Base-by-base conservation (phyloP, 306 rosid genomes). In the Cucumis cinereus region DNA sequence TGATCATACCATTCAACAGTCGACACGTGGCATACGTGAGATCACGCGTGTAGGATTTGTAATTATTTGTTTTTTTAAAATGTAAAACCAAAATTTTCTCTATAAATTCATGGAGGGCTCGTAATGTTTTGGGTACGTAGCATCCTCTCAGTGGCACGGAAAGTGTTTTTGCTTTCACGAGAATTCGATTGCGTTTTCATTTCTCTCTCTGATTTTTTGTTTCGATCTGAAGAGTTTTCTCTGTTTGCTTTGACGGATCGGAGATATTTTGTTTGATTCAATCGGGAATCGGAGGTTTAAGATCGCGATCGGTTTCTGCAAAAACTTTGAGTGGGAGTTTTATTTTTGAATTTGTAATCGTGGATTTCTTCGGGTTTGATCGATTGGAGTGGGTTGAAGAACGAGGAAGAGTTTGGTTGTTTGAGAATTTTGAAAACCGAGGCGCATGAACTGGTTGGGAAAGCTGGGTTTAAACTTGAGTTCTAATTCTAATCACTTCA, bases 361-460 rank as follows among this genome's bases (percentile, higher is more conserved):
- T 54, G 78, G 78, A 74, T 54, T 56, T 56, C 62, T 28, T 47
- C 47, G 55, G 45, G 30, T 55, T 56, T 35, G 53, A 36, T 56
- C 67, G 33, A 9, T 58, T 55, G 53, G 78, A 22, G 67, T 30
- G 54, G 50, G 54, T 36, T 56, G 52, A 35, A 35, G 78, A 20
- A 56, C 15, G 50, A 74, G 6, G 64, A 74, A 2, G 67, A 74
- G 53, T 74, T 54, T 56, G 79, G 79, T 23, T 62, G 73, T 23
- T 77, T 28, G 62, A 50, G 79, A 49, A 47, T 41, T 57, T 63
- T 36, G 61, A 61, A 80, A 85, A 77, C 81, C 83, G 74, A 93
- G 87, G 73, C 86, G 99, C 88, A 95, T 92, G 99, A 95, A 87
- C 98, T 92, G 99, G 91, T 92, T 84, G 53, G 91, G 96, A 88